Evolutionary conservation across 2,329 filamentous ascomycete genomes (phyloP), one percentile per base, ranked within the genome.

Genomic region (Sphaerostilbella broomeana): DNA sequence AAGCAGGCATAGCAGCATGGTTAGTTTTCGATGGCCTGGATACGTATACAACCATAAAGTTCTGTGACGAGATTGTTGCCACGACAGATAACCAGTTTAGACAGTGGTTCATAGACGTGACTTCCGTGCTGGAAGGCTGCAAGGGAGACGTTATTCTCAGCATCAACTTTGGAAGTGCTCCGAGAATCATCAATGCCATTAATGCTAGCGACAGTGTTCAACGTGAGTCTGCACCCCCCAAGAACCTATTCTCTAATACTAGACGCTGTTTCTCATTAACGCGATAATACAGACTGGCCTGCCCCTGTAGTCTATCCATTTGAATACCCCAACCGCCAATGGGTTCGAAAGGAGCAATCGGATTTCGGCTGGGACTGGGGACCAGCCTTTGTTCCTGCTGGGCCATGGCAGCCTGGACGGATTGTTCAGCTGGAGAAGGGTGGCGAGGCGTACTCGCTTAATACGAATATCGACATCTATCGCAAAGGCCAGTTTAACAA

Each of bases 341-440:
- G 44, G 32, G 70, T 79, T 24, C 66, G 77, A 20, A 79, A 81
- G 51, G 70, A 79, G 50, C 72, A 80, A 52, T 73, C 65, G 6
- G 75, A 80, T 52, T 80, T 80, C 53, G 78, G 78, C 2, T 81
- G 77, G 77, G 76, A 79, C 44, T 78, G 75, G 75, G 73, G 73
- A 8, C 74, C 73, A 8, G 73, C 71, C 0, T 78, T 81, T 51
- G 65, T 69, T n/a, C 75, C 77, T 0, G 71, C 73, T n/a, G 77
- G 78, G 3, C 72, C 76, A 6, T 82, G 77, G 78, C 66, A 73
- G 45, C 70, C 75, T 28, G 75, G 72, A 1, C 76, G 69, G 52
- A 55, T 77, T 1, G 62, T 79, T 10, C 73, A 79, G 46, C 59
- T 77, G 6, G 51, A 56, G 13, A 28, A 45, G 17, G 40, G 26